Percentiles rank a stretch among this genome's conserved stretches.
phyloP scores from a whole-genome alignment of 805 yeast genomes.

The Myxozyma sirexii region DNA sequence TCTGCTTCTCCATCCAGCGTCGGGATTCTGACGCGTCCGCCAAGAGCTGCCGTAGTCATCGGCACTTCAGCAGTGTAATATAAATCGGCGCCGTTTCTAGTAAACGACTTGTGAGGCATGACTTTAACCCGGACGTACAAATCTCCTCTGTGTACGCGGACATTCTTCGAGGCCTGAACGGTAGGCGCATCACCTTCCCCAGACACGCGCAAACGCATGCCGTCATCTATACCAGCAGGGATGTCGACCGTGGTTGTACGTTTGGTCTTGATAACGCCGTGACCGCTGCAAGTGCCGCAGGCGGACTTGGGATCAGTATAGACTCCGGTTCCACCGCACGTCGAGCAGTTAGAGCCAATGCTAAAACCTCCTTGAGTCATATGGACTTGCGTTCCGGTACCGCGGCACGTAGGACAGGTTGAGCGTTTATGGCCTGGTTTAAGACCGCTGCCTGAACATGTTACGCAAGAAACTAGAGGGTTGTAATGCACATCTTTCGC shows the following conservation, averaged over 20 bases:
- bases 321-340: conserved; percentile 90
- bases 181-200: conserved; percentile 83
- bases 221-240: conserved; percentile 88
- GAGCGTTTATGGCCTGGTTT: conserved; percentile 71
- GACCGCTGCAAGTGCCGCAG: conserved; percentile 83
- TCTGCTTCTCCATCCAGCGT: conserved; percentile 83
- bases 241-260: conserved; percentile 79
- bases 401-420: conserved; percentile 87
- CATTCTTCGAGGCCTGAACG: conserved; percentile 65
- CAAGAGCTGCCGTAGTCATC: conserved; percentile 95
- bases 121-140: conserved; percentile 80
- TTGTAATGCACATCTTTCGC: conserved; percentile 67
- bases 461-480: conserved; percentile 72
- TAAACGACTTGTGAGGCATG: conserved; percentile 69
- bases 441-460: conserved; percentile 86
- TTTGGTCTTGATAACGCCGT: conserved; percentile 71
- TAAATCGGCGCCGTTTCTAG: conserved; percentile 67
- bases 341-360: conserved; percentile 88
- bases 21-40: conserved; percentile 89
- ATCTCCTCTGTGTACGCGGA: conserved; percentile 79
- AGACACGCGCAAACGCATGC: conserved; percentile 77
- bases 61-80: conserved; percentile 69
- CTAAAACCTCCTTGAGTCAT: conserved; percentile 90
- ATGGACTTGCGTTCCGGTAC: conserved; percentile 89
- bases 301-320: conserved; percentile 65